Evolutionary conservation across 2,329 filamentous ascomycete species (phyloP), one percentile per base, ranked within the genome.

Genomic region (Scedosporium boydii): DNA sequence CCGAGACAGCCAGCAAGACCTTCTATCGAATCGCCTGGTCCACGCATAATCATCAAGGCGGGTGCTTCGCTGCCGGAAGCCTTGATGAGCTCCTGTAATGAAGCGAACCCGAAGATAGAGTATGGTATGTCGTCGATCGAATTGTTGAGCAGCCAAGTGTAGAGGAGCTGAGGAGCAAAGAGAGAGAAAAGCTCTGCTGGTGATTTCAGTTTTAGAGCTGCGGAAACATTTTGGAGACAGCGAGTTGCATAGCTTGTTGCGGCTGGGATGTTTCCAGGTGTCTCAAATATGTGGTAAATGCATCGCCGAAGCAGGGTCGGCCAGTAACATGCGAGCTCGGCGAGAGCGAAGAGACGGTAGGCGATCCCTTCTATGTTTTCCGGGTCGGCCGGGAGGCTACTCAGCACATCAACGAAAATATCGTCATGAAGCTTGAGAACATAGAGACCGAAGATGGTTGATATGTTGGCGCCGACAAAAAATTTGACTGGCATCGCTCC

Each of bases 281-380:
- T 91, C 72, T 98, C 95, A 68, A 98, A 96, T 23, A 98, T 92
- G 72, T 95, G 89, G 72, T 97, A 99, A 18, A 96, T 89, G 66
- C 91, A 92, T 66, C 89, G 86, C 60, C 93, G 87, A 53, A 97
- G 80, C 21, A 98, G 80, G 0, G 93, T 96, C 64, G 91, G 87
- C 90, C 93, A 98, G 59, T 80, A 77, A 34, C 91, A 90, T 26
- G 90, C 95, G 63, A 99, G 77, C 62, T 86, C 86, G 1, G 89
- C 85, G 10, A 98, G 77, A 7, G 91, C 84, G 65, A 90, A 84
- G 2, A 98, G 77, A 5, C 95, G 87, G 66, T 96, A 83, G 0
- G 91, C 90, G 67, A 98, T 93, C 0, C 92, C 93, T 73, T 97
- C 93, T 12, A 81, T 75, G 73, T 87, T 87, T 38, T 86, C 83